Conservation (phyloP, 768 basidiomycete genomes). For the Boletales sp. region DNA sequence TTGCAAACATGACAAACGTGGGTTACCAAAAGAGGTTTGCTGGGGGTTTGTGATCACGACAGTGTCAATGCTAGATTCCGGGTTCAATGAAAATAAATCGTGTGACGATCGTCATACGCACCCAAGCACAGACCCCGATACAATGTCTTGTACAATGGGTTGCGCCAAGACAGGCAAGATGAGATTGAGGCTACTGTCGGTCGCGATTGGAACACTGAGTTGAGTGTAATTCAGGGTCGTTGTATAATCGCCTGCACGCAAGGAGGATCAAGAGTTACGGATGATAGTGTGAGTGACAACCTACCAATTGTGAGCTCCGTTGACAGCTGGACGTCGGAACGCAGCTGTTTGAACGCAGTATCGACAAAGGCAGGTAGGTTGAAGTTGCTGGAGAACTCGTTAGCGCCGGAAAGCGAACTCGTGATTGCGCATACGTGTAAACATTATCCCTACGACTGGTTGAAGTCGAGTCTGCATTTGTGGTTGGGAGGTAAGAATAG, state of each 20-base stretch:
- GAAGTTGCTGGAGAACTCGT: conserved; percentile 45
- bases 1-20: not conserved
- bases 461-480: conserved; percentile 31
- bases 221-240: conserved; percentile 66
- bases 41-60: conserved; percentile 60
- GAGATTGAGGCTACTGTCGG: conserved; percentile 58
- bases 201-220: conserved; percentile 48
- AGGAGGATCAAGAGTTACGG: conserved; percentile 2
- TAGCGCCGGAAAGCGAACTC: not conserved
- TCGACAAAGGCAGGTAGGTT: conserved; percentile 60
- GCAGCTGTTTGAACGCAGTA: conserved; percentile 60
- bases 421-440: conserved; percentile 43
- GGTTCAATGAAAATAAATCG: not conserved
- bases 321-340: conserved; percentile 56
- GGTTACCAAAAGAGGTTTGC: conserved; percentile 53
- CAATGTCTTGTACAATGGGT: conserved; percentile 73
- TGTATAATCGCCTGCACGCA: conserved; percentile 51
- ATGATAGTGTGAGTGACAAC: not conserved
- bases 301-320: conserved; percentile 57
- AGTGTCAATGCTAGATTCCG: conserved; percentile 44
- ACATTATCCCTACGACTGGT: conserved; percentile 41
- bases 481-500: conserved; percentile 47
- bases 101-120: conserved; percentile 18
- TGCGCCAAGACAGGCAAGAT: conserved; percentile 68
- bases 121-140: conserved; percentile 55